Evolutionary conservation across 371 early-diverging fungal species (phyloP).

Genomic region (Zychaea mexicana): DNA sequence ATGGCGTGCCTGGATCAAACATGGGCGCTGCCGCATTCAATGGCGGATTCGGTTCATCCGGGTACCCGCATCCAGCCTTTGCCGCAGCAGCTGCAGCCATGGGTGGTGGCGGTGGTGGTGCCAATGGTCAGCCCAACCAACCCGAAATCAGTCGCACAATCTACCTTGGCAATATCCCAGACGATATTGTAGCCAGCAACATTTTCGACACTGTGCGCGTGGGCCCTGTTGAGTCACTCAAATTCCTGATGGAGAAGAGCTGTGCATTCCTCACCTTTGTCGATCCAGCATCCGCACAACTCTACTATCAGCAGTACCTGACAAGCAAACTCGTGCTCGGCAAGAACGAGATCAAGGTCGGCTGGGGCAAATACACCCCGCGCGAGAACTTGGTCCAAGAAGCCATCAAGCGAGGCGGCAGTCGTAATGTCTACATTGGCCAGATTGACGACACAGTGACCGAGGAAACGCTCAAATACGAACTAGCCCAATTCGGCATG

Average conservation of each 20-base stretch:
- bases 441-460: constrained; percentile 58
- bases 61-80: not conserved
- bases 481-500: constrained; percentile 65
- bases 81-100: not conserved
- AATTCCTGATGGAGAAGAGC: constrained; percentile 72
- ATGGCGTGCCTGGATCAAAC: constrained; percentile 4
- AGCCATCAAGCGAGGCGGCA: constrained; percentile 68
- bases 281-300: constrained; percentile 63
- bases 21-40: not conserved
- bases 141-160: constrained; percentile 58
- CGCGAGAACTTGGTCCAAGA: constrained; percentile 47
- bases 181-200: constrained; percentile 63
- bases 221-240: constrained; percentile 75
- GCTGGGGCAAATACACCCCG: constrained; percentile 80
- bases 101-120: not conserved
- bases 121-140: not conserved
- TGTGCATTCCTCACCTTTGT: constrained; percentile 84
- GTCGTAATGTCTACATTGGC: constrained; percentile 81
- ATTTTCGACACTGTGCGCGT: constrained; percentile 73
- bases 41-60: constrained; percentile 2
- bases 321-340: constrained; percentile 34
- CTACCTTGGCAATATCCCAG: constrained; percentile 76
- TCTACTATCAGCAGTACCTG: constrained; percentile 54
- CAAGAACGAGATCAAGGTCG: constrained; percentile 65
- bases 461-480: constrained; percentile 51